A percentile compares a stretch with the other conserved stretches of the same genome.
Conservation (phyloP, 2,329 filamentous ascomycete genomes). For the Calonectria leucothoes region DNA sequence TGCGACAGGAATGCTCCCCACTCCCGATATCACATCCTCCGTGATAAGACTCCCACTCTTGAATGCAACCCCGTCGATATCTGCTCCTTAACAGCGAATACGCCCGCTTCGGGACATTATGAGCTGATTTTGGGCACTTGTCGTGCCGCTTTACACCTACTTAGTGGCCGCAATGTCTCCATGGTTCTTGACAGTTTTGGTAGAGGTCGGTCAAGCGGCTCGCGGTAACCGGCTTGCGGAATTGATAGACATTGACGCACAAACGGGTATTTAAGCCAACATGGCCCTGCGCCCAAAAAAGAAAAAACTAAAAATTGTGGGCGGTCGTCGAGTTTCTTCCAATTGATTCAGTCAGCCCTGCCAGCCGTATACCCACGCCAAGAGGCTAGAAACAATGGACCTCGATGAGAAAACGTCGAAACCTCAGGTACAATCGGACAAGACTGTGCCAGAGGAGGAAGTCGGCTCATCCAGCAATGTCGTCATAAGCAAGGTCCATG, state of each 20-base stretch:
- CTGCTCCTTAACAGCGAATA: not conserved
- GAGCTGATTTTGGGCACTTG: not conserved
- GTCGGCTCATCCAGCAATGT: slow-evolving; percentile 12
- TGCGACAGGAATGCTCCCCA: slow-evolving; percentile 5
- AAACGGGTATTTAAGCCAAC: not conserved
- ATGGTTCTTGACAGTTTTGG: not conserved
- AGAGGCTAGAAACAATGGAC: not conserved
- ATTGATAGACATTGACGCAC: not conserved
- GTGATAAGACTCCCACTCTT: slow-evolving; percentile 22
- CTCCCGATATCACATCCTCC: slow-evolving; percentile 12
- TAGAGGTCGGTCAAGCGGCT: not conserved
- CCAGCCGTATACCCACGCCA: not conserved
- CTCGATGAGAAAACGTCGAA: slow-evolving; percentile 2
- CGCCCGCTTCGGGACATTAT: not conserved
- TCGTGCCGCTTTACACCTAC: not conserved
- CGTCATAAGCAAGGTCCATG: slow-evolving; percentile 15
- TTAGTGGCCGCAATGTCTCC: not conserved
- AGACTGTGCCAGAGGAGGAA: slow-evolving; percentile 1
- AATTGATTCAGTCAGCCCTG: not conserved
- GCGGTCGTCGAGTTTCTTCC: not conserved
- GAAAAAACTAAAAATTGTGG: not conserved
- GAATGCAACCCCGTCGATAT: not conserved
- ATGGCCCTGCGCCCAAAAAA: not conserved
- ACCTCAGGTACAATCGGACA: slow-evolving; percentile 4
- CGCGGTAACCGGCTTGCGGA: not conserved